Evolutionary conservation across 169 alveolate species (phyloP).

Genomic region (Plasmodium berghei): DNA sequence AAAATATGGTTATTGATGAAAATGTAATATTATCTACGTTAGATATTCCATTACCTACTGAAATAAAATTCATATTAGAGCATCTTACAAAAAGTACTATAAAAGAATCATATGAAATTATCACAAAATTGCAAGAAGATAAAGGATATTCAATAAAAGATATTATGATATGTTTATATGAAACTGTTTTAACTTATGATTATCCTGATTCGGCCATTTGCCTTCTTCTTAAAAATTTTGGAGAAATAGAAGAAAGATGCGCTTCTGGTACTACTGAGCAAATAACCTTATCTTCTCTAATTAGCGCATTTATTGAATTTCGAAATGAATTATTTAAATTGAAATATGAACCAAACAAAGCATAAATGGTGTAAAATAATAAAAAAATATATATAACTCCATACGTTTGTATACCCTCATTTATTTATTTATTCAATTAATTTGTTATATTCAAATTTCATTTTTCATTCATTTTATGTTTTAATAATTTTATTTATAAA

Average conservation of each 20-base stretch:
- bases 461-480: no score
- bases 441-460: neutral
- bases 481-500: neutral
- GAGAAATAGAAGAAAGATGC: slow-evolving; percentile 89
- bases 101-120: slow-evolving; percentile 85
- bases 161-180: slow-evolving; percentile 89
- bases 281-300: slow-evolving; percentile 87
- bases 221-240: slow-evolving; percentile 85
- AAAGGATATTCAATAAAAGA: slow-evolving; percentile 93
- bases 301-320: slow-evolving; percentile 88
- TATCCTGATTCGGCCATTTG: slow-evolving; percentile 89
- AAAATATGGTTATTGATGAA: slow-evolving; percentile 82
- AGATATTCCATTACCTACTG: slow-evolving; percentile 92
- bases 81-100: slow-evolving; percentile 84
- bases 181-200: slow-evolving; percentile 82
- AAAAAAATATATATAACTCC: neutral
- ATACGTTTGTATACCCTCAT: neutral
- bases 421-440: neutral
- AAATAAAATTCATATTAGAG: slow-evolving; percentile 85
- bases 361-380: slow-evolving; percentile 32
- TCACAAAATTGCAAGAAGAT: slow-evolving; percentile 81
- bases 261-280: slow-evolving; percentile 89
- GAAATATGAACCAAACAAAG: slow-evolving; percentile 79
- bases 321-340: slow-evolving; percentile 86
- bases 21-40: slow-evolving; percentile 89